A percentile compares a stretch with the other conserved stretches of the same genome.
Conservation (phyloP, 2,329 filamentous ascomycete genomes). For the Purpureocillium lavendulum region DNA sequence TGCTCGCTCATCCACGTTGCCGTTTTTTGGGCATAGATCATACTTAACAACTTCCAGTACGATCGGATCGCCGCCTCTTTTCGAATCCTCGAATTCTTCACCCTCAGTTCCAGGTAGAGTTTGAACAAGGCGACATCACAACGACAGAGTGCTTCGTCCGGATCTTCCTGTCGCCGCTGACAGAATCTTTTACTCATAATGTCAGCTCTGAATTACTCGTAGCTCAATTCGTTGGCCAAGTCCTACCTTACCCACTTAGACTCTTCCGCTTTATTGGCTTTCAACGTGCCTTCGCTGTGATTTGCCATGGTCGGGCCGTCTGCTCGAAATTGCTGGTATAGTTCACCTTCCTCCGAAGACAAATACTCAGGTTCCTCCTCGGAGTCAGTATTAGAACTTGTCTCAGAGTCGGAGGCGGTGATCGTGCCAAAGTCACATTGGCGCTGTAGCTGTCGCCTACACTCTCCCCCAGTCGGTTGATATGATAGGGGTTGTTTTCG, state of each 20-base stretch:
- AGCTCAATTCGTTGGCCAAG: neutral
- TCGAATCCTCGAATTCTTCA: neutral
- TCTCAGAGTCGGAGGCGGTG: too few relatives aligned
- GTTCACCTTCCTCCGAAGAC: too few relatives aligned
- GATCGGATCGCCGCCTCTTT: neutral
- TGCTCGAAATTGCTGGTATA: too few relatives aligned
- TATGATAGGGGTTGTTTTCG: too few relatives aligned
- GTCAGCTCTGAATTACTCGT: neutral
- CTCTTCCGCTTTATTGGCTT: neutral
- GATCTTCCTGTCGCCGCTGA: neutral
- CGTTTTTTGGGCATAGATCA: constrained; percentile 1
- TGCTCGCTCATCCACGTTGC: neutral
- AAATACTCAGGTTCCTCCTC: too few relatives aligned
- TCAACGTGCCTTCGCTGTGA: neutral
- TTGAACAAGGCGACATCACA: neutral
- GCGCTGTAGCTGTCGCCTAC: too few relatives aligned
- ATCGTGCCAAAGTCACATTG: too few relatives aligned
- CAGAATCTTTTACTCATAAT: neutral
- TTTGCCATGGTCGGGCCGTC: neutral
- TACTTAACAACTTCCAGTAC: constrained; percentile 1
- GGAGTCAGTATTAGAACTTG: too few relatives aligned
- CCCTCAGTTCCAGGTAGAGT: neutral
- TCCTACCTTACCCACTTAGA: neutral
- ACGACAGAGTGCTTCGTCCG: neutral
- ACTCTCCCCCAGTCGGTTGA: too few relatives aligned